Conservation (phyloP, 1,139 yeast species). For the Scheffersomyces segobiensis region DNA sequence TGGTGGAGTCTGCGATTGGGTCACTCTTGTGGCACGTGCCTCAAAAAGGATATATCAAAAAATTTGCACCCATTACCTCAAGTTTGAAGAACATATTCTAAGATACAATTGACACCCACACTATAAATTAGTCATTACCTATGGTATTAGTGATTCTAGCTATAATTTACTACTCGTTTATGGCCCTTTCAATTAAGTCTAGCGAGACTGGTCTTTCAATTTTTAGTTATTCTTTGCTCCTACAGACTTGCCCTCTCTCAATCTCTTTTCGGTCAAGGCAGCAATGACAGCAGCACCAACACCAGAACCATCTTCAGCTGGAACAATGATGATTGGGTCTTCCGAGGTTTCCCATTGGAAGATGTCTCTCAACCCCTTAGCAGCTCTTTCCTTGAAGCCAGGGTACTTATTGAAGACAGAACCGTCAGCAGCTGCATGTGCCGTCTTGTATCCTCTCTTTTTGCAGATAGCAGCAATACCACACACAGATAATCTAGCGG, state of each 20-base stretch:
- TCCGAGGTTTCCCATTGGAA: constrained; percentile 69
- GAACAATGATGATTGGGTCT: constrained; percentile 78
- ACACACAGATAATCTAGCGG: constrained; percentile 90
- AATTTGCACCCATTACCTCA: not conserved
- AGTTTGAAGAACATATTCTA: no score
- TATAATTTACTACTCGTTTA: no score
- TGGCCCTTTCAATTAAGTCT: not conserved
- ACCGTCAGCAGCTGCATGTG: constrained; percentile 97
- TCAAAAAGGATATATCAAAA: not conserved
- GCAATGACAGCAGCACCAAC: constrained; percentile 98
- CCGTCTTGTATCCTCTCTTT: constrained; percentile 76
- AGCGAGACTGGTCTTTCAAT: not conserved
- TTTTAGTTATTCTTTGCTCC: constrained; percentile 46
- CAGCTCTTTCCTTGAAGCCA: constrained; percentile 85
- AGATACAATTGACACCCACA: not conserved
- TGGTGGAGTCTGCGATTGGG: not conserved
- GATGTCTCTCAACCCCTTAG: constrained; percentile 83
- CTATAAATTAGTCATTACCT: not conserved
- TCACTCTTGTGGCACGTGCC: not conserved
- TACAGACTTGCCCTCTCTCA: constrained; percentile 68
- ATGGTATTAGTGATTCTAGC: not conserved
- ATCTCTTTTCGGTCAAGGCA: constrained; percentile 83
- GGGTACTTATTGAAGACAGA: constrained; percentile 95
- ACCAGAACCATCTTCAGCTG: constrained; percentile 98
- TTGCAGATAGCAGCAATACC: constrained; percentile 94